Conservation (phyloP, 225 moss, liverwort and hornwort species). For the Marchantia polymorpha region DNA sequence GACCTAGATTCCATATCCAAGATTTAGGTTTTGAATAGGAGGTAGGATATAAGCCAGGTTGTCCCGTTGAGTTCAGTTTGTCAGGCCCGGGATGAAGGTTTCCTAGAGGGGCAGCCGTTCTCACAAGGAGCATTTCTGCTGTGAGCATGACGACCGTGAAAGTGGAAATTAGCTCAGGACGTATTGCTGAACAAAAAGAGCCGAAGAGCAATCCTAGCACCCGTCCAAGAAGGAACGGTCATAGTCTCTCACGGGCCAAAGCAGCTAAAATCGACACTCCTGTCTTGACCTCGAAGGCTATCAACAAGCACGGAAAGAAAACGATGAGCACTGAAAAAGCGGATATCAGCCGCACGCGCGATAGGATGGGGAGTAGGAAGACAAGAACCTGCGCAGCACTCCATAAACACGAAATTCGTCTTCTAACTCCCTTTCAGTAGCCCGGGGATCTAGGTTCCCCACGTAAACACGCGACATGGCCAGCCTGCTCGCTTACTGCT, state of each 20-base stretch:
- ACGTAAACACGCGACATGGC: slow-evolving; percentile 99
- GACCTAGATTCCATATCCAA: not conserved
- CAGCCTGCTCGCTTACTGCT: slow-evolving; percentile 30
- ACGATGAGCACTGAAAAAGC: not conserved
- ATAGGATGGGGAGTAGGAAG: not conserved
- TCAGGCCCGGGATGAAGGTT: not conserved
- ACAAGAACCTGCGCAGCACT: slow-evolving; percentile 76
- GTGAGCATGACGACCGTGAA: not conserved
- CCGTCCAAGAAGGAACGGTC: not conserved
- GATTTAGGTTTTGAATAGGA: not conserved
- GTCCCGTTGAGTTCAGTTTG: not conserved
- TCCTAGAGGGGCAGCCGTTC: not conserved
- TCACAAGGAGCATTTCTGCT: not conserved
- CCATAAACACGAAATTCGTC: slow-evolving; percentile 98
- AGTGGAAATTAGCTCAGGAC: not conserved
- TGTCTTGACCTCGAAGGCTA: not conserved
- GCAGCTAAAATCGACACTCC: not conserved
- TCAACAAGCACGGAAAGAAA: not conserved
- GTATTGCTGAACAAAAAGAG: no score
- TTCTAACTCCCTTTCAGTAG: slow-evolving; percentile 97
- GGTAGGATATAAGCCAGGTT: no score
- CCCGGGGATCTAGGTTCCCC: slow-evolving; percentile 99
- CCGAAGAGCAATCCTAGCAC: not conserved
- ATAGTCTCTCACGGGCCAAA: not conserved
- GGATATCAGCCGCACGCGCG: not conserved